These are phyloP conservation scores for Fusarium drepaniforme DNA, from an alignment of 2,329 filamentous ascomycete species.

Conservation along the genomic window DNA sequence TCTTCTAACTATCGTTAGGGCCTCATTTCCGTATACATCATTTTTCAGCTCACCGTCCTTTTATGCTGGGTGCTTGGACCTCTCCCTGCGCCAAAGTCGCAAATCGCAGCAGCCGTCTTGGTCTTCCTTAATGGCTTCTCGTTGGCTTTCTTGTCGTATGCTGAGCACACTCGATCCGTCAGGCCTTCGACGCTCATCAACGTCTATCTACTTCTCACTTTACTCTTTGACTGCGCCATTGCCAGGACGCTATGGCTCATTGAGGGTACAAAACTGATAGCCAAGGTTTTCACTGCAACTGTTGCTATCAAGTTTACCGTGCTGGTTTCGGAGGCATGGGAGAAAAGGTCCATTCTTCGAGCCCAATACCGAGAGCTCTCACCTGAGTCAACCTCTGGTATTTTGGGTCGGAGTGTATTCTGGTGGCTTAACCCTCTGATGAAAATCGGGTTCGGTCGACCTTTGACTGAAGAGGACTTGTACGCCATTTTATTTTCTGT, in stretches of 20 bases:
- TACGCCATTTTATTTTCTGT: background rate
- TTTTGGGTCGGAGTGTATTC: conserved; percentile 17
- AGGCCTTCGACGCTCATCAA: conserved; percentile 25
- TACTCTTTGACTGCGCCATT: conserved; percentile 12
- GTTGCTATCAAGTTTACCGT: conserved; percentile 11
- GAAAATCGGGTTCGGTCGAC: conserved; percentile 9
- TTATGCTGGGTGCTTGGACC: conserved; percentile 14
- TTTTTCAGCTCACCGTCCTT: conserved; percentile 5
- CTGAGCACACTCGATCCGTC: conserved; percentile 23
- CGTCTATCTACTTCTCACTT: conserved; percentile 19
- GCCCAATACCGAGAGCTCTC: conserved; percentile 18
- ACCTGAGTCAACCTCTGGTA: conserved; percentile 17
- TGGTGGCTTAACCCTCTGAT: conserved; percentile 28
- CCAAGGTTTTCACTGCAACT: conserved; percentile 8
- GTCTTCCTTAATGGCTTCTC: conserved; percentile 21
- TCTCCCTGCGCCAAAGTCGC: background rate
- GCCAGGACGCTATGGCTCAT: conserved; percentile 13
- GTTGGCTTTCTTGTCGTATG: conserved; percentile 12
- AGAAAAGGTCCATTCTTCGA: conserved; percentile 17
- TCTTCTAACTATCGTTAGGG: background rate
- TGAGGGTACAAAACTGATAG: background rate
- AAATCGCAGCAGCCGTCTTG: conserved; percentile 16
- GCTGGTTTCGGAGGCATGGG: conserved; percentile 18
- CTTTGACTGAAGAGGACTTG: conserved; percentile 17
- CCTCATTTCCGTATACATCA: conserved; percentile 9